Conservation (phyloP, 2,329 filamentous ascomycete genomes). For the Nothophoma quercina region DNA sequence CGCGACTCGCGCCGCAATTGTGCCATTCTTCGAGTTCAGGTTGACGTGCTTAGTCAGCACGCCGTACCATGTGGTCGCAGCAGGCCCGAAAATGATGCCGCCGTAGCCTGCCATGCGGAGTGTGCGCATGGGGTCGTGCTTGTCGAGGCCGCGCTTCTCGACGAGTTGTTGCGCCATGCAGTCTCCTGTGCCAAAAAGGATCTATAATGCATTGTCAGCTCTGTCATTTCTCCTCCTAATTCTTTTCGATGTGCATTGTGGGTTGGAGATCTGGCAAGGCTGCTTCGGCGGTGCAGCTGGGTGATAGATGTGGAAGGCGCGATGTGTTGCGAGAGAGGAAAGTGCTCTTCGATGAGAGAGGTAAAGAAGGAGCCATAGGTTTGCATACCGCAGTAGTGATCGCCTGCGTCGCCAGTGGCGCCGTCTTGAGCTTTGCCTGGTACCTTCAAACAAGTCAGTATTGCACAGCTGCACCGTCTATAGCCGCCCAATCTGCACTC, state of each 20-base stretch:
- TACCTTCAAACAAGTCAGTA: constrained; percentile 67
- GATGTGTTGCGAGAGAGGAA: too few species aligned
- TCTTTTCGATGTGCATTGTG: too few species aligned
- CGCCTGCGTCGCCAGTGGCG: constrained; percentile 88
- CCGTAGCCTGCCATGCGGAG: constrained; percentile 72
- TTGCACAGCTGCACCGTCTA: neutral
- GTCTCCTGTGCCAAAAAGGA: constrained; percentile 94
- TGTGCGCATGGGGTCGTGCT: constrained; percentile 75
- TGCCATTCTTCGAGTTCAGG: constrained; percentile 69
- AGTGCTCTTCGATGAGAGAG: too few species aligned
- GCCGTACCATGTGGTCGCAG: constrained; percentile 85
- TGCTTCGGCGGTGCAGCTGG: too few species aligned
- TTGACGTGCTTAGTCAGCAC: constrained; percentile 76
- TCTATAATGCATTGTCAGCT: constrained; percentile 47
- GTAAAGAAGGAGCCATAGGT: neutral
- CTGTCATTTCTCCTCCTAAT: neutral
- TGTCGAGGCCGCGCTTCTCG: constrained; percentile 77
- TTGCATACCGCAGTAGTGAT: constrained; percentile 77
- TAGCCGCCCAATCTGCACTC: constrained; percentile 24
- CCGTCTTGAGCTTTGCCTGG: constrained; percentile 78
- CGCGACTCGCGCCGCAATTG: constrained; percentile 79
- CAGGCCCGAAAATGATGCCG: constrained; percentile 82
- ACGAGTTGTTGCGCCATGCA: constrained; percentile 89
- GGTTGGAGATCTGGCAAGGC: neutral
- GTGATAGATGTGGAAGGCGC: neutral